phyloP scores from a whole-genome alignment of 352 stramenopile species.

The Globisporangium camurandrum region DNA sequence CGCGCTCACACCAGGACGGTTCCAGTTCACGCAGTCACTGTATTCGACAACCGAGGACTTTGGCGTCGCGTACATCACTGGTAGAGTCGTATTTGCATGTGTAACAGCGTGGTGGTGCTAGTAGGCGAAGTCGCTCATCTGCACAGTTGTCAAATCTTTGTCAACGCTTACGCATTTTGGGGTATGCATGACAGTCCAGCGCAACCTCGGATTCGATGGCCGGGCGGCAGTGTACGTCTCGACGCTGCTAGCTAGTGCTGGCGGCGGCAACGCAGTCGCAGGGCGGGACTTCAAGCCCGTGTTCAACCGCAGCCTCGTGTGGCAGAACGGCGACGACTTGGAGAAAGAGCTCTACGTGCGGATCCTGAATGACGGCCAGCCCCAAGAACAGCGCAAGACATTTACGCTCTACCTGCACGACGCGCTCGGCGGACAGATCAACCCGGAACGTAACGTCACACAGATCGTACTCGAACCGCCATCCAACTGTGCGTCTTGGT shows the following conservation, averaged over 20 bases:
- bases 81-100: conserved; percentile 7
- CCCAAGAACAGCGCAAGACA: conserved; percentile 38
- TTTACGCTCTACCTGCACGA: conserved; percentile 60
- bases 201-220: conserved; percentile 51
- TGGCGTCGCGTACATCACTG: conserved; percentile 50
- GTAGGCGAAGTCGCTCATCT: too few relatives aligned
- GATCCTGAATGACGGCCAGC: conserved; percentile 47
- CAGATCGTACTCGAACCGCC: conserved; percentile 39
- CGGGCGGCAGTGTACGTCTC: conserved; percentile 61
- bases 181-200: conserved; percentile 29
- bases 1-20: conserved; percentile 23
- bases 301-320: conserved; percentile 68
- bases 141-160: too few relatives aligned
- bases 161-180: not conserved
- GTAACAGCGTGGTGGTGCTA: not conserved
- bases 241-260: conserved; percentile 23
- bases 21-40: conserved; percentile 49
- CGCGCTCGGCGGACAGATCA: conserved; percentile 44
- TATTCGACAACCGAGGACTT: conserved; percentile 61
- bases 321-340: conserved; percentile 61
- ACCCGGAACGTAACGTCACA: conserved; percentile 32
- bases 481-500: conserved; percentile 42
- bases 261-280: conserved; percentile 35
- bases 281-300: conserved; percentile 44
- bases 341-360: conserved; percentile 62